phyloP scores from a whole-genome alignment of 345 rosid genomes.

The Aethionema arabicum region DNA sequence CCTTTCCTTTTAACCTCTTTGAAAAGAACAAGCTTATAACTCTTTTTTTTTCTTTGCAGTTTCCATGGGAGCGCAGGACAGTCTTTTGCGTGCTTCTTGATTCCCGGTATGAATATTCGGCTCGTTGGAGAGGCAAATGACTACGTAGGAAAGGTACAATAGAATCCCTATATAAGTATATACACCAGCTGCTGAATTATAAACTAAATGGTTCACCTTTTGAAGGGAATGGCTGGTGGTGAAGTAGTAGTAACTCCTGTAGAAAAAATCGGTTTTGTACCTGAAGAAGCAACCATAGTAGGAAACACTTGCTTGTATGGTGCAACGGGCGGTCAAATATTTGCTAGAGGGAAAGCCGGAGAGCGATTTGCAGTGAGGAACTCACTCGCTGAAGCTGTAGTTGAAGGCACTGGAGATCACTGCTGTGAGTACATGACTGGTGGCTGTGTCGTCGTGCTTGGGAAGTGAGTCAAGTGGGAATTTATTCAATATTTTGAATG shows the following conservation, averaged over 20 bases:
- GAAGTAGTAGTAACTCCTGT: constrained; percentile 86
- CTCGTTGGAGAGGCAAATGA: constrained; percentile 97
- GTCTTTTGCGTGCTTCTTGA: constrained; percentile 94
- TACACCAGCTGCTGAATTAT: neutral
- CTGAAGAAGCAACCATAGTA: constrained; percentile 92
- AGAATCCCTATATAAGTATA: constrained; percentile 4
- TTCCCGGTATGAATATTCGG: constrained; percentile 90
- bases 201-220: constrained; percentile 24
- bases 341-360: constrained; percentile 95
- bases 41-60: constrained; percentile 44
- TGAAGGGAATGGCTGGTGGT: constrained; percentile 98
- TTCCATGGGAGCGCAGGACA: constrained; percentile 97
- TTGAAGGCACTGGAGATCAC: constrained; percentile 99
- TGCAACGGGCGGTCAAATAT: constrained; percentile 95
- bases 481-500: neutral
- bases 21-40: constrained; percentile 2
- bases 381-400: constrained; percentile 96
- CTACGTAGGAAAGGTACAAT: constrained; percentile 92
- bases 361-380: constrained; percentile 98
- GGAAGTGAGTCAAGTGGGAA: constrained; percentile 68
- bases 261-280: constrained; percentile 71
- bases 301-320: constrained; percentile 98
- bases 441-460: constrained; percentile 91
- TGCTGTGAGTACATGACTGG: constrained; percentile 99
- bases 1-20: no score